Evolutionary conservation across 805 yeast genomes (phyloP).

Genomic region (Wickerhamomyces silvicola): DNA sequence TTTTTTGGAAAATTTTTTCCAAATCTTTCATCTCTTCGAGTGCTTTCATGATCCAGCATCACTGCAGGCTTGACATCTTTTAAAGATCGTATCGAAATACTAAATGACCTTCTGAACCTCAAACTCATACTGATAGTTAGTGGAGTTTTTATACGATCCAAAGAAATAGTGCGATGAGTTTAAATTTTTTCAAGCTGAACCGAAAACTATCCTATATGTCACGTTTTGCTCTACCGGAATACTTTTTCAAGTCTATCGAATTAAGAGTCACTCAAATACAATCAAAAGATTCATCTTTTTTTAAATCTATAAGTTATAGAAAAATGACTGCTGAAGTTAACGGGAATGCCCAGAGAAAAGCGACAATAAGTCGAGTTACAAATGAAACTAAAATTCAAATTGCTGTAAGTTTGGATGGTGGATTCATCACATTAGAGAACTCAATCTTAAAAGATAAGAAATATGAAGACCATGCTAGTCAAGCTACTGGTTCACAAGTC

Average conservation of each 20-base stretch:
- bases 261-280: slow-evolving; percentile 1
- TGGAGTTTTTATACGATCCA: background rate
- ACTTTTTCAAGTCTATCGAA: background rate
- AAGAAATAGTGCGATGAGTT: background rate
- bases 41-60: background rate
- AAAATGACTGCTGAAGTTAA: too few relatives aligned
- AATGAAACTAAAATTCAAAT: slow-evolving; percentile 93
- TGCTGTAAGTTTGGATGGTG: slow-evolving; percentile 81
- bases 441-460: slow-evolving; percentile 42
- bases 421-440: slow-evolving; percentile 55
- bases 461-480: slow-evolving; percentile 53
- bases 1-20: slow-evolving; percentile 39
- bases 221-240: too few relatives aligned
- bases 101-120: slow-evolving; percentile 2
- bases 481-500: slow-evolving; percentile 60
- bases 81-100: background rate
- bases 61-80: slow-evolving; percentile 14
- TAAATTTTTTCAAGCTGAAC: too few relatives aligned
- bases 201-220: too few relatives aligned
- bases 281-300: slow-evolving; percentile 1
- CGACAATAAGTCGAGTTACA: slow-evolving; percentile 51
- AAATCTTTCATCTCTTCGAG: slow-evolving; percentile 19
- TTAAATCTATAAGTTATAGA: too few relatives aligned
- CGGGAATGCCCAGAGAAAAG: slow-evolving; percentile 23
- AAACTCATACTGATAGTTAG: slow-evolving; percentile 4